These are phyloP conservation scores for Ceriops tagal DNA, from an alignment of 345 rosid species.

Conservation along the genomic window DNA sequence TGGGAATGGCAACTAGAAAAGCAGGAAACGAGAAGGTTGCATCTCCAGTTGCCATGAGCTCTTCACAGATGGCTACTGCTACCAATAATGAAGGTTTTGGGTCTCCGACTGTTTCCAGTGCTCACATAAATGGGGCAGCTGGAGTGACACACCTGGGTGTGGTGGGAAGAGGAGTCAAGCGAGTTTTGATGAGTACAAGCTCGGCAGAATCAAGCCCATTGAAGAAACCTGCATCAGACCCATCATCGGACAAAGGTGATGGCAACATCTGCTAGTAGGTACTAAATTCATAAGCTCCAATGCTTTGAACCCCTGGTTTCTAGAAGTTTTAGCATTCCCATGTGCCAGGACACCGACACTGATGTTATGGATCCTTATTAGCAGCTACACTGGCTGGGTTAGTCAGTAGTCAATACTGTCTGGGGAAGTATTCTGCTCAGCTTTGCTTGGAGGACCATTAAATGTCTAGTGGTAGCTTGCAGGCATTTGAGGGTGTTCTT, in stretches of 20 bases:
- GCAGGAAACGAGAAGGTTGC: constrained; percentile 39
- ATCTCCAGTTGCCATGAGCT: constrained; percentile 40
- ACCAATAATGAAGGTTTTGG: constrained; percentile 47
- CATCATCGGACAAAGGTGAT: constrained; percentile 49
- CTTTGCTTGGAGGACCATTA: neutral
- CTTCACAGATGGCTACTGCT: constrained; percentile 55
- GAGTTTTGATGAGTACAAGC: constrained; percentile 49
- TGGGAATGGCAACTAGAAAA: constrained; percentile 59
- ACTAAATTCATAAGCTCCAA: neutral
- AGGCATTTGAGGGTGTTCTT: neutral
- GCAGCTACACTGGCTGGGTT: neutral
- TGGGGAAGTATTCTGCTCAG: neutral
- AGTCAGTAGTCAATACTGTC: neutral
- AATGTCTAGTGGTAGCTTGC: neutral
- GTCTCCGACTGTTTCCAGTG: constrained; percentile 67
- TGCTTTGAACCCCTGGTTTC: neutral
- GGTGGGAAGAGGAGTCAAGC: constrained; percentile 93
- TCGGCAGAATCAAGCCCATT: constrained; percentile 45
- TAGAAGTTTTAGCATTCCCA: neutral
- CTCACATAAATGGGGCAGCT: constrained; percentile 57
- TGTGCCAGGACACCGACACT: neutral
- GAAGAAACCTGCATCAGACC: constrained; percentile 57
- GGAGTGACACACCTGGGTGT: constrained; percentile 80
- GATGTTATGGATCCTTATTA: neutral
- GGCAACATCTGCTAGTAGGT: constrained; percentile 32